These are phyloP conservation scores for Nothophytophthora sp. DNA, from an alignment of 352 stramenopile genomes.

Conservation along the genomic window DNA sequence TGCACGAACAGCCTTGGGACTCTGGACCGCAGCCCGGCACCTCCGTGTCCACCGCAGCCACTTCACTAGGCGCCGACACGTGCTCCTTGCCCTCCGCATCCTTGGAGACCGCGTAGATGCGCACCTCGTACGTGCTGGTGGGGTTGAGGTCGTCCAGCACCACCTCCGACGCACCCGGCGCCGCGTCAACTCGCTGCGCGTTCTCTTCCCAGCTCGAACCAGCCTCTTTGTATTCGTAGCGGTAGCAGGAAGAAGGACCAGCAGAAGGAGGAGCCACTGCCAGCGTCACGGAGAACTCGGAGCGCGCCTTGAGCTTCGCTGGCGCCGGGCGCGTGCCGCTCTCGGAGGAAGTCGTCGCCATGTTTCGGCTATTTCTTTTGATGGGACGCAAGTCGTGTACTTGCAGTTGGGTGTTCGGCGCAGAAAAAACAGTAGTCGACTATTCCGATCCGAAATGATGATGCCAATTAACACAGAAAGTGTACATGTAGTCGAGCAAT, in stretches of 20 bases:
- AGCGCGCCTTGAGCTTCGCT: conserved; percentile 72
- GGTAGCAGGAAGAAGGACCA: conserved; percentile 37
- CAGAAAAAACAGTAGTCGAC: no score
- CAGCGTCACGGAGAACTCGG: conserved; percentile 84
- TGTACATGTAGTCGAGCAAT: no score
- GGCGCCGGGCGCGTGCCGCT: conserved; percentile 42
- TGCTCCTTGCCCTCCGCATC: conserved; percentile 34
- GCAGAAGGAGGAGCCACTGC: conserved; percentile 33
- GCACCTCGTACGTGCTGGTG: conserved; percentile 88
- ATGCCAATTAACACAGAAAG: no score
- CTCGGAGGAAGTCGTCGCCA: conserved; percentile 13
- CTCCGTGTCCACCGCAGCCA: conserved; percentile 86
- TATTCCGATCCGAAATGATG: no score
- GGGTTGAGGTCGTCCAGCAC: conserved; percentile 87
- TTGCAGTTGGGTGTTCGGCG: no score
- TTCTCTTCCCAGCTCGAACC: conserved; percentile 39
- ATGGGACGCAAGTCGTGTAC: no score
- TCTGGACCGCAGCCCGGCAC: conserved; percentile 81
- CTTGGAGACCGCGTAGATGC: conserved; percentile 63
- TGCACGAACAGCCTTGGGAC: conserved; percentile 41
- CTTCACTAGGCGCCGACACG: conserved; percentile 63
- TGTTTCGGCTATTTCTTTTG: conserved; percentile 3
- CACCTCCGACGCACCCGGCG: conserved; percentile 42
- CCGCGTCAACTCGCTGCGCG: conserved; percentile 41
- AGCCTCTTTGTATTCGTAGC: conserved; percentile 78